Evolutionary conservation across 129 eudicot species (phyloP), one percentile per base, ranked within the genome.

Genomic region (Lactuca sativa): DNA sequence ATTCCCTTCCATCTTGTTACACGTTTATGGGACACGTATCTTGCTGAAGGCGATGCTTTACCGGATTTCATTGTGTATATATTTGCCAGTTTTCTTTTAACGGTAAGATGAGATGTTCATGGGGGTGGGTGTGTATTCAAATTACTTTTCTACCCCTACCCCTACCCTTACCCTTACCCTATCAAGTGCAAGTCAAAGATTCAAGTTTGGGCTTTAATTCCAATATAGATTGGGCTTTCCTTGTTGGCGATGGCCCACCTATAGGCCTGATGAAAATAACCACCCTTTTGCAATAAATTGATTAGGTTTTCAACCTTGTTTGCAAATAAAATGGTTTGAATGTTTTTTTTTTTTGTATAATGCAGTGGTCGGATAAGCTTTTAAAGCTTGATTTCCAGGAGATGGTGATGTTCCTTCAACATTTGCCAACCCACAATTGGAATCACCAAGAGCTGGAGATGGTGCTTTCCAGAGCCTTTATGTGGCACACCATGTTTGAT

Each of bases 1-100:
- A 90, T 95, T 53, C 97, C 99, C 17, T 90, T 95, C 79, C 74
- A 87, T 76, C 97, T 95, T 15, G 95, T 95, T 53, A 90, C 86
- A 55, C 90, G 99, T n/a, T 86, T 93, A 83, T 95, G 97, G 99
- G 97, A 95, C 85, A 95, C 99, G 12, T 93, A 93, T 81, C 97
- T 95, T 71, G 97, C 99, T 15, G 99, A 90, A 87, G 99, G 99
- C 34, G 97, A 95, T 73, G 95, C 97, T 38, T 75, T 90, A 75
- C 99, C 99, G 2, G 89, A 90, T 66, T 95, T 95, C 77, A 96
- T 90, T 13, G 97, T 95, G 77, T 95, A 95, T 76, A 90, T 90
- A 79, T 84, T 77, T 69, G 96, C 97, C 84, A 95, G 99, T 70
- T 87, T 95, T 71, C 95, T 95, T 66, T 53, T 95, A 64, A 87